Percentiles rank a stretch among this genome's conserved stretches.
Evolutionary conservation across 768 basidiomycete species (phyloP).

Genomic region (Tephrocybe sp.): DNA sequence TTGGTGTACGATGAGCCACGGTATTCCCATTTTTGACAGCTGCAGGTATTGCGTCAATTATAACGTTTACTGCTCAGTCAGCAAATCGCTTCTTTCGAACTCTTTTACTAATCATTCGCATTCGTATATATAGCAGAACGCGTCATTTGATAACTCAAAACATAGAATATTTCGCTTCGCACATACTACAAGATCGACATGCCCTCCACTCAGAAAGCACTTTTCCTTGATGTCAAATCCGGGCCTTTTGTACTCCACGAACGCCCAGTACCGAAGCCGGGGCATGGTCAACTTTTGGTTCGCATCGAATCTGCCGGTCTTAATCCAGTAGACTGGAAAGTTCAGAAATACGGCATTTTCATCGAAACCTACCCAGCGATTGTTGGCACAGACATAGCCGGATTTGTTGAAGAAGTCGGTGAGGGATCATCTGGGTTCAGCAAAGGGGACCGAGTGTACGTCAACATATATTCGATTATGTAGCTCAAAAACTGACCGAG

Average conservation of each 20-base stretch:
- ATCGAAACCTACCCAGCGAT: conserved; percentile 44
- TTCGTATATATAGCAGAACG: no score
- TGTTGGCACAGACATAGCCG: conserved; percentile 50
- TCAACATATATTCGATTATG: not conserved
- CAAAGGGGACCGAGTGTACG: conserved; percentile 55
- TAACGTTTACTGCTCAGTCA: no score
- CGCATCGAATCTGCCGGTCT: conserved; percentile 38
- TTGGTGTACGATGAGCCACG: no score
- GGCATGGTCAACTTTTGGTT: conserved; percentile 40
- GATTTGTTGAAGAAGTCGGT: conserved; percentile 52
- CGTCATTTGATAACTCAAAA: no score
- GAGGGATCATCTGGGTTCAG: conserved; percentile 48
- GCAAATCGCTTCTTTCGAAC: no score
- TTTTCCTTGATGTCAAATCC: conserved; percentile 16
- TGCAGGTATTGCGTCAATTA: no score
- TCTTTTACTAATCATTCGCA: no score
- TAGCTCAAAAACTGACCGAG: not conserved
- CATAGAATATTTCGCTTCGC: no score
- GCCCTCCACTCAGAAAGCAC: conserved; percentile 23
- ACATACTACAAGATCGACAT: no score
- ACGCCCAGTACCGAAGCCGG: conserved; percentile 25
- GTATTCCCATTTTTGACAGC: no score
- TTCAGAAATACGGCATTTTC: conserved; percentile 39
- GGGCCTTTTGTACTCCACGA: conserved; percentile 18
- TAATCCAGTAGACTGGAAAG: conserved; percentile 55